Base-by-base conservation (phyloP, 805 yeast species). In the Starmera dryadoides region DNA sequence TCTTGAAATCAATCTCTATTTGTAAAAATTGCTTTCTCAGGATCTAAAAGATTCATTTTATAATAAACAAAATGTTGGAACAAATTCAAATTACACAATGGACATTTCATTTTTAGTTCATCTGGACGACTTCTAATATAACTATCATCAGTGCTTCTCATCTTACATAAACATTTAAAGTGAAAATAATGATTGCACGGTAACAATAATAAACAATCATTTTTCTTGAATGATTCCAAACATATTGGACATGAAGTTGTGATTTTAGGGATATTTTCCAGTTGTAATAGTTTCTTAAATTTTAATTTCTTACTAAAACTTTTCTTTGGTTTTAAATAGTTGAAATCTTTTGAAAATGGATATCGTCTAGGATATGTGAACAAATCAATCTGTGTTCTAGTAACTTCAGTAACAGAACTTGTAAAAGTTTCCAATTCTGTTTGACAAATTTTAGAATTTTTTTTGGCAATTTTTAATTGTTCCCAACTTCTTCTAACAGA, bases 11-110 rank as follows among this genome's bases (percentile, higher is more conserved):
- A 32, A 10, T 26, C 25, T 15, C 11, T 22, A 6, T 40, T 37
- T 3, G 30, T 18, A 23, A 39, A 40, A 4, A 25, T 22, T 14
- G 11, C 8, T 9, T 22, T 20, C 9, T 19, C 17, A 10, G 34
- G 33, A 15, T 37, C 41, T 19, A 37, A 29, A 4, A 28, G n/a
- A 4, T 25, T 22, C 15, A 30, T n/a, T 17, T 37, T 37, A 26
- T 41, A 41, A 21, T 9, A 41, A 10, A 30, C 32, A 22, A 33
- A 41, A n/a, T 31, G 36, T 19, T 36, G 33, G 3, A 30, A 11
- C n/a, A 37, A 12, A 17, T 22, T 37, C 30, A 41, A 34, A 14
- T 37, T 9, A 16, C 43, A 41, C 33, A 41, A 7, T 15, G 32
- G 34, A 37, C 43, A 41, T 31, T 21, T 32, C 25, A 32, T 32